These are phyloP conservation scores for Pichia kluyveri DNA, from an alignment of 805 yeast species.

Conservation along the genomic window DNA sequence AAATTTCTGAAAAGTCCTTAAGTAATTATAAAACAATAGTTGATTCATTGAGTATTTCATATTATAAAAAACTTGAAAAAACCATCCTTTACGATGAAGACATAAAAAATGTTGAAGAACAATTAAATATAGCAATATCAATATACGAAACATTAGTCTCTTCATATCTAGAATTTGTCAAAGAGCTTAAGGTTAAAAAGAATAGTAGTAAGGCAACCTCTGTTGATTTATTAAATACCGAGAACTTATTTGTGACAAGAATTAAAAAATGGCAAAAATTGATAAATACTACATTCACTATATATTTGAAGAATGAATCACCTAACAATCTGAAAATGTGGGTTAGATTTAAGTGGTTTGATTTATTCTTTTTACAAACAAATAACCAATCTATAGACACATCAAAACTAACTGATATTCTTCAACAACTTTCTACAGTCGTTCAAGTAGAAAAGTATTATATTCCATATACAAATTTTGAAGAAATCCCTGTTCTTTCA, in stretches of 20 bases:
- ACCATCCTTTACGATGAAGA: neutral
- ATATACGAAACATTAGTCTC: constrained; percentile 38
- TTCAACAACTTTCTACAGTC: constrained; percentile 20
- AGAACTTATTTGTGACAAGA: constrained; percentile 32
- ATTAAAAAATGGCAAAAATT: constrained; percentile 38
- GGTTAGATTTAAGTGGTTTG: constrained; percentile 41
- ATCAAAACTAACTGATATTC: constrained; percentile 24
- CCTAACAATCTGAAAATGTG: constrained; percentile 7
- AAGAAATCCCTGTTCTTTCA: constrained; percentile 49
- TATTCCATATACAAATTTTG: constrained; percentile 48
- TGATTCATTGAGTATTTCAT: constrained; percentile 21
- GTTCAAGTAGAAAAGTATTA: constrained; percentile 17
- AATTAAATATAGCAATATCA: constrained; percentile 24
- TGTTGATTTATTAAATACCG: constrained; percentile 28
- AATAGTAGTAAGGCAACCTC: constrained; percentile 9
- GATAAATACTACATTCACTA: neutral
- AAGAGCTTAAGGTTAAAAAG: constrained; percentile 18
- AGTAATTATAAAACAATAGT: constrained; percentile 15
- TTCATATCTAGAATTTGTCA: constrained; percentile 26
- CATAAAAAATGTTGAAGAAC: neutral
- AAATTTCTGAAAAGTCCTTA: constrained; percentile 9
- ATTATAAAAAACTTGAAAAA: constrained; percentile 13
- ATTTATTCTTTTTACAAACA: constrained; percentile 33
- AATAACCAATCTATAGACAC: constrained; percentile 21
- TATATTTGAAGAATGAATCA: neutral